Evolutionary conservation across 495 filamentous ascomycete genomes (phyloP).

Genomic region (Glarea lozoyensis): DNA sequence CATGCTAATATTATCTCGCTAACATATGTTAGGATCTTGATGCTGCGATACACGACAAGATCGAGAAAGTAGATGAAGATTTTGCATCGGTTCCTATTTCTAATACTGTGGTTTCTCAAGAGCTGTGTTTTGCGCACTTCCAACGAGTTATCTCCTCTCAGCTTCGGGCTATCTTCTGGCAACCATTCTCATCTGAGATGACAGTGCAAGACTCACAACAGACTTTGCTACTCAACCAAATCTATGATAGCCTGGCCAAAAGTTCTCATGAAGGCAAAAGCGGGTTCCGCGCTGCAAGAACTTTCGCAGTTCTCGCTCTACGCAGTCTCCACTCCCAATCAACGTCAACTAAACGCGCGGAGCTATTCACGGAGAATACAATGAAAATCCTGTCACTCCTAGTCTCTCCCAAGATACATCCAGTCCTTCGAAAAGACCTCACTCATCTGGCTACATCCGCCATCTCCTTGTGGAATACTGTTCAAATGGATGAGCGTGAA

Average conservation of each 20-base stretch:
- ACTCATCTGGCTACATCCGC: constrained; percentile 7
- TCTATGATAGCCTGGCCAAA: constrained; percentile 2
- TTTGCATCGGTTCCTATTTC: constrained; percentile 9
- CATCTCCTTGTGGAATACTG: constrained; percentile 5
- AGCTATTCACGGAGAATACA: constrained; percentile 6
- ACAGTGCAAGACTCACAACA: constrained; percentile 1
- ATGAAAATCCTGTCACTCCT: constrained; percentile 6
- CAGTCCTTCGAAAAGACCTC: constrained; percentile 6
- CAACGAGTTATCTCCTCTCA: constrained; percentile 8
- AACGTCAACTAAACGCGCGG: constrained; percentile 5
- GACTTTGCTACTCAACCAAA: constrained; percentile 3
- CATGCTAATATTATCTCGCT: constrained; percentile 1
- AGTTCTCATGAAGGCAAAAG: background rate
- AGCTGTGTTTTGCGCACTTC: constrained; percentile 7
- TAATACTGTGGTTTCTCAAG: constrained; percentile 1
- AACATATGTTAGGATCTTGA: constrained; percentile 7
- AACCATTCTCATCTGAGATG: constrained; percentile 10
- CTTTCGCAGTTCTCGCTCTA: constrained; percentile 1
- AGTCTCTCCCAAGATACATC: constrained; percentile 4
- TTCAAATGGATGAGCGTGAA: constrained; percentile 5
- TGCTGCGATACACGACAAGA: constrained; percentile 3
- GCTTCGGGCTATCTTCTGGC: constrained; percentile 6
- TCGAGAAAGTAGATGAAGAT: constrained; percentile 4
- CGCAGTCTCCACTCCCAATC: constrained; percentile 6
- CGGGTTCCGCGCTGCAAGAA: constrained; percentile 8